A percentile compares a stretch with the other conserved stretches of the same genome.
These are phyloP conservation scores for Prunus dulcis DNA, from an alignment of 306 rosid genomes.

Conservation along the genomic window DNA sequence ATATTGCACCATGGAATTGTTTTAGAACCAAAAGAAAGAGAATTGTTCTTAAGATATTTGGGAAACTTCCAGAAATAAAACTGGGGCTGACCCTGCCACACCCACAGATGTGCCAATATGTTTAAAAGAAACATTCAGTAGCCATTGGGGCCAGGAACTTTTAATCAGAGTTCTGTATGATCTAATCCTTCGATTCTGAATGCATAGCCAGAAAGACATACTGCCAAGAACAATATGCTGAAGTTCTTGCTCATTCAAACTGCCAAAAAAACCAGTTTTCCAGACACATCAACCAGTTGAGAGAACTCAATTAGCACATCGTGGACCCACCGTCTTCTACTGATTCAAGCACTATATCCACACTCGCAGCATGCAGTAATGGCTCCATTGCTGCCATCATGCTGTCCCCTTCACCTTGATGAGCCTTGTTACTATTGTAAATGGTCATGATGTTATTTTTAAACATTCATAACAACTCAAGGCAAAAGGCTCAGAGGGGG, in stretches of 20 bases:
- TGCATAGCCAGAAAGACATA: background rate
- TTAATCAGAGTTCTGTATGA: background rate
- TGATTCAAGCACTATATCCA: constrained; percentile 40
- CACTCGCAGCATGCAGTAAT: constrained; percentile 70
- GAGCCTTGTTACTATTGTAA: constrained; percentile 84
- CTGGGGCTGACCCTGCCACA: no score
- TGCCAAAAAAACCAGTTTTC: background rate
- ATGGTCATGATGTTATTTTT: no score
- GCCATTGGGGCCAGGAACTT: no score
- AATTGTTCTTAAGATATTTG: no score
- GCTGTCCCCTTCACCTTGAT: constrained; percentile 68
- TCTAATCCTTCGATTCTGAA: background rate
- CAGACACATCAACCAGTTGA: background rate
- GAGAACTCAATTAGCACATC: background rate
- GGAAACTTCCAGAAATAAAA: no score
- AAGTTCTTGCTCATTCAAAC: background rate
- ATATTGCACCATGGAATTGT: no score
- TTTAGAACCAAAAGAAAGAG: no score
- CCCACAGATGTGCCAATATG: no score
- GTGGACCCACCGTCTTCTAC: background rate
- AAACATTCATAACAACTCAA: no score
- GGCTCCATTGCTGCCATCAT: constrained; percentile 88
- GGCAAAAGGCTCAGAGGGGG: no score
- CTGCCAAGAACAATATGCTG: background rate
- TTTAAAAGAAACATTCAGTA: no score